Base-by-base conservation (phyloP, 306 rosid species). In the Bauhinia variegata region DNA sequence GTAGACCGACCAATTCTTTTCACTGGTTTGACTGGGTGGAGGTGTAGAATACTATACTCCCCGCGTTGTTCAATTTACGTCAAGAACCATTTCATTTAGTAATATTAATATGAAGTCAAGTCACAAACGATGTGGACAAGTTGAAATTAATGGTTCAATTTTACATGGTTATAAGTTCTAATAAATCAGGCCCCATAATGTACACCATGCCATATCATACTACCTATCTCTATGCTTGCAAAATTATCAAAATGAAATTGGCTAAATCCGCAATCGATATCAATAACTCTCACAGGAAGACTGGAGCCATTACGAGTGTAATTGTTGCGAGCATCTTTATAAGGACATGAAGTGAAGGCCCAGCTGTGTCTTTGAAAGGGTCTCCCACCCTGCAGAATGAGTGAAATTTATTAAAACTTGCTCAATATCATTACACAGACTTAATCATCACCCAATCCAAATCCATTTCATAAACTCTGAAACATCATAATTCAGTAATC, bases 301-400 rank as follows among this genome's bases (percentile, higher is more conserved):
- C 67, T 0, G 99, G 99, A 78, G 99, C 99, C 99, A 93, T 93
- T 33, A 93, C 99, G 16, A 93, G 86, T 0, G 99, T 93, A 38
- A 93, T 90, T 6, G 99, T 93, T 17, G 99, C 85, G 19, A 93
- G 99, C 99, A 93, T 86, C 84, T 93, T 93, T 44, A 93, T 93
- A 41, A 93, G 97, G 14, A 93, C 99, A 66, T 93, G 99, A 66
- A 93, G 72, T 18, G 97, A 93, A 72, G 99, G 99, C 74, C 99
- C 99, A 6, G 97, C 97, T 18, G 99, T 93, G 87, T 93, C 99
- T 82, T 93, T 93, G 82, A 93, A 93, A 13, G 97, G 99, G 58
- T 93, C 99, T 59, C 99, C 97, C 78, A 93, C 97, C 14, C 99
- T 93, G 89, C 86, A 53, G 51, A 31, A 74, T 61, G 17, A 76